Evolutionary conservation across 352 stramenopile species (phyloP).

Genomic region (Phytophthora melonis): DNA sequence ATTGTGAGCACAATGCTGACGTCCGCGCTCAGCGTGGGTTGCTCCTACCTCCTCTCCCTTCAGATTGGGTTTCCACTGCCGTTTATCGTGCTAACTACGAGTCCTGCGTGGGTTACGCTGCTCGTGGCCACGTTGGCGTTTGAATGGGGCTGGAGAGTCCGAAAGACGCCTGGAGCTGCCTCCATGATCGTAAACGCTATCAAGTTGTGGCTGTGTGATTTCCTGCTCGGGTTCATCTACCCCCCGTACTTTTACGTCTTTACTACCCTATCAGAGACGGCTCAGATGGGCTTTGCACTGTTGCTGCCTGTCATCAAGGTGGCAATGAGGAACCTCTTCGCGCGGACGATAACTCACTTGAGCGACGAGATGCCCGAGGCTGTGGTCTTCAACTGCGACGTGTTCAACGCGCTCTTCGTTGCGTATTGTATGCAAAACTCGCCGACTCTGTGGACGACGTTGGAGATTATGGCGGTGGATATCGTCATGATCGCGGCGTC

Average conservation of each 20-base stretch:
- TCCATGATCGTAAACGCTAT: conserved; percentile 17
- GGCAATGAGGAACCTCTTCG: conserved; percentile 21
- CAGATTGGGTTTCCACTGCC: conserved; percentile 15
- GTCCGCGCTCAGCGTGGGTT: not conserved
- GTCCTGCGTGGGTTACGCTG: conserved; percentile 14
- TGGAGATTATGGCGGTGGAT: conserved; percentile 30
- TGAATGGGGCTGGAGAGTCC: conserved; percentile 10
- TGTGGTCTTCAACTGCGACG: conserved; percentile 31
- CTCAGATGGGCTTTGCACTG: conserved; percentile 20
- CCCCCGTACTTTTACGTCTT: conserved; percentile 33
- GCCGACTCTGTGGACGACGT: conserved; percentile 24
- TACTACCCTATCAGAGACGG: conserved; percentile 4
- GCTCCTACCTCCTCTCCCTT: conserved; percentile 14
- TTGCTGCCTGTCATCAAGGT: conserved; percentile 25
- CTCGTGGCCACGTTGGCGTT: conserved; percentile 2
- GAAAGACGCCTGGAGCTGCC: not conserved
- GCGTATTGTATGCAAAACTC: conserved; percentile 36
- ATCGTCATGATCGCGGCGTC: conserved; percentile 13
- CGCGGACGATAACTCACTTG: conserved; percentile 16
- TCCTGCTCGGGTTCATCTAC: conserved; percentile 19
- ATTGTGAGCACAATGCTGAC: conserved; percentile 1
- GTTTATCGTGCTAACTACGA: conserved; percentile 12
- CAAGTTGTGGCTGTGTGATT: conserved; percentile 28
- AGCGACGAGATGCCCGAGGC: conserved; percentile 29
- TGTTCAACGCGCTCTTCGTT: conserved; percentile 37